Conservation (phyloP, 2,329 filamentous ascomycete species). For the Phialocephala subalpina region DNA sequence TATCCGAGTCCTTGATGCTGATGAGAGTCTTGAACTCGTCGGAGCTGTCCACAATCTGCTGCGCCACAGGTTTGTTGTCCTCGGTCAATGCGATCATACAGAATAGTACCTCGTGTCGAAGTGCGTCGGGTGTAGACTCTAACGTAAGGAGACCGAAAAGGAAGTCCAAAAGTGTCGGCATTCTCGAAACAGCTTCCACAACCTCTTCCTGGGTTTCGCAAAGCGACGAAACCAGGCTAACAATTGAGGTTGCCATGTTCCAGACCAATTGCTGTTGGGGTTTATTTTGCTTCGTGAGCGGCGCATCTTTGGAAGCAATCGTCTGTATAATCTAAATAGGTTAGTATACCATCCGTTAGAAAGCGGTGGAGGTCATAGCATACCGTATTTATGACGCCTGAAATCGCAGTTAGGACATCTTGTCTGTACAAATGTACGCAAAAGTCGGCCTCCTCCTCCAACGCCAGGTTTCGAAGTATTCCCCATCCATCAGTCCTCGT, state of each 20-base stretch:
- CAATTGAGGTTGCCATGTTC: conserved; percentile 61
- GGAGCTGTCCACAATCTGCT: conserved; percentile 60
- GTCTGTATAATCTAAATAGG: conserved; percentile 41
- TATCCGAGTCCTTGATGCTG: conserved; percentile 55
- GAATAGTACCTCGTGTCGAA: conserved; percentile 55
- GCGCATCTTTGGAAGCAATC: conserved; percentile 45
- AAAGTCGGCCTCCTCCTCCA: conserved; percentile 72
- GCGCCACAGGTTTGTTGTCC: conserved; percentile 62
- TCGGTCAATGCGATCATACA: conserved; percentile 67
- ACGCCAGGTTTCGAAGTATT: conserved; percentile 66
- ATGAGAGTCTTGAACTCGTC: conserved; percentile 59
- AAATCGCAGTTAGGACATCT: conserved; percentile 67
- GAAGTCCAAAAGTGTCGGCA: conserved; percentile 58
- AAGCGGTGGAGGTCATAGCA: conserved; percentile 35
- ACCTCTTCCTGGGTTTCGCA: conserved; percentile 69
- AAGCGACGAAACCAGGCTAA: conserved; percentile 60
- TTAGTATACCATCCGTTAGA: conserved; percentile 12
- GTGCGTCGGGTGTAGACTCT: conserved; percentile 48
- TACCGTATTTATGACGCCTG: conserved; percentile 62
- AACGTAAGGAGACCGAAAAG: conserved; percentile 60
- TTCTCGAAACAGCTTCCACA: conserved; percentile 59
- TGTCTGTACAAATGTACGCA: conserved; percentile 70
- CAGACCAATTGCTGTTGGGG: conserved; percentile 62
- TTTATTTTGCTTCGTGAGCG: conserved; percentile 58
- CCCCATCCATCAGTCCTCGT: conserved; percentile 73